Conservation (phyloP, 192 early-diverging fungal species). For the Dissophora globulifera region DNA sequence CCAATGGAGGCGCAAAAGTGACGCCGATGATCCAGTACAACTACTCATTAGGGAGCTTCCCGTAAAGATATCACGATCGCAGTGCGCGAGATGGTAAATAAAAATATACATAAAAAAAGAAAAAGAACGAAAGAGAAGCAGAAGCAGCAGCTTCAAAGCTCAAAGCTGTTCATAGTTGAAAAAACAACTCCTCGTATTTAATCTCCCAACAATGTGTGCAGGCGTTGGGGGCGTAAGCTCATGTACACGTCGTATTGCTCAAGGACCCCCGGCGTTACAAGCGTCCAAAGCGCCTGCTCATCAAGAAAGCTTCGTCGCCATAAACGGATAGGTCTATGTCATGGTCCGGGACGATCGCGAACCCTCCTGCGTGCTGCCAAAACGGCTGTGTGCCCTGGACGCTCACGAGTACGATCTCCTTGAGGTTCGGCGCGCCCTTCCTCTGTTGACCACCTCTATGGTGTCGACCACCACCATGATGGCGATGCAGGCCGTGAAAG, state of each 20-base stretch:
- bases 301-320: constrained; percentile 30
- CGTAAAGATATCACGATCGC: background rate
- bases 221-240: too few relatives aligned
- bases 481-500: constrained; percentile 8
- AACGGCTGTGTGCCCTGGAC: constrained; percentile 39
- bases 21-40: constrained; percentile 38
- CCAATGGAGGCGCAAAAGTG: background rate
- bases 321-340: constrained; percentile 36
- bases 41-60: constrained; percentile 32
- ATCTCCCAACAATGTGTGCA: too few relatives aligned
- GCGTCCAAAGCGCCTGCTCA: constrained; percentile 16
- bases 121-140: background rate
- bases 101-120: background rate
- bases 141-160: too few relatives aligned
- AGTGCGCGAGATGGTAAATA: too few relatives aligned
- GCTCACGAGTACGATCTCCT: constrained; percentile 44
- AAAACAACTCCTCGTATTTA: too few relatives aligned
- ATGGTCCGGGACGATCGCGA: constrained; percentile 30
- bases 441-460: background rate
- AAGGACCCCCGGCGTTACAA: too few relatives aligned
- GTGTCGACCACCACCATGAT: background rate
- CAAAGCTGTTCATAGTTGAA: too few relatives aligned
- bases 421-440: constrained; percentile 33
- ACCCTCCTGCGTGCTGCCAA: constrained; percentile 33
- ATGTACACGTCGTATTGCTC: too few relatives aligned